Evolutionary conservation across 2,329 filamentous ascomycete genomes (phyloP).

Genomic region (Juglanconis sp.): DNA sequence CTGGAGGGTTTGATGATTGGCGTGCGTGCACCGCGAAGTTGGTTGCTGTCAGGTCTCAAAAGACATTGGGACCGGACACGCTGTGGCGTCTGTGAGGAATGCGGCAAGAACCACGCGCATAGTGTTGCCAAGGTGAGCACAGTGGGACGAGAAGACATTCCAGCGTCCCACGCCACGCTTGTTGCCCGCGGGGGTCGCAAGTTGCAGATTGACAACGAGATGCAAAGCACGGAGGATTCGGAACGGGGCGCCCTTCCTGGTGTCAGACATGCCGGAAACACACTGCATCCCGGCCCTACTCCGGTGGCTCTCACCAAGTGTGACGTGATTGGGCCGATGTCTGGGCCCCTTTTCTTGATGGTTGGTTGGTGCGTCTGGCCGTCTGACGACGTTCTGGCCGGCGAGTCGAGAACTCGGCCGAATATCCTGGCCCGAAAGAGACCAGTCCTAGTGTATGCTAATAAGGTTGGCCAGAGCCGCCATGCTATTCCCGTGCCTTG

Average conservation of each 20-base stretch:
- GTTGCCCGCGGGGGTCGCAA: background rate
- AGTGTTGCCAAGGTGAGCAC: no score
- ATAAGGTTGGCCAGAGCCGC: background rate
- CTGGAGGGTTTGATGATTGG: background rate
- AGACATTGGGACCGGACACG: no score
- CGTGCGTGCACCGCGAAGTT: background rate
- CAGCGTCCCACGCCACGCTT: background rate
- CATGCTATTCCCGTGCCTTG: background rate
- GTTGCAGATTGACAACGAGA: background rate
- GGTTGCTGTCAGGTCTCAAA: no score
- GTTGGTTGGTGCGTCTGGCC: background rate
- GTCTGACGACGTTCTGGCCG: background rate
- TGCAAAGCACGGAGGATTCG: constrained; percentile 7
- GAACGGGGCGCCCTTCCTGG: constrained; percentile 2
- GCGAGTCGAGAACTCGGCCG: background rate
- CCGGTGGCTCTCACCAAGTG: constrained; percentile 14
- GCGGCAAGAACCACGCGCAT: no score
- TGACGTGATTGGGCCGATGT: constrained; percentile 15
- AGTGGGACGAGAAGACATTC: background rate
- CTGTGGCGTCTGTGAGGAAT: no score
- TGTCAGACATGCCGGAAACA: constrained; percentile 7
- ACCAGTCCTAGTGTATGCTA: background rate
- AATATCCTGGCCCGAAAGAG: background rate
- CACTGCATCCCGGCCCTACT: constrained; percentile 17
- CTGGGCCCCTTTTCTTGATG: background rate